Evolutionary conservation across 129 eudicot species (phyloP).

Genomic region (Artemisia annua): DNA sequence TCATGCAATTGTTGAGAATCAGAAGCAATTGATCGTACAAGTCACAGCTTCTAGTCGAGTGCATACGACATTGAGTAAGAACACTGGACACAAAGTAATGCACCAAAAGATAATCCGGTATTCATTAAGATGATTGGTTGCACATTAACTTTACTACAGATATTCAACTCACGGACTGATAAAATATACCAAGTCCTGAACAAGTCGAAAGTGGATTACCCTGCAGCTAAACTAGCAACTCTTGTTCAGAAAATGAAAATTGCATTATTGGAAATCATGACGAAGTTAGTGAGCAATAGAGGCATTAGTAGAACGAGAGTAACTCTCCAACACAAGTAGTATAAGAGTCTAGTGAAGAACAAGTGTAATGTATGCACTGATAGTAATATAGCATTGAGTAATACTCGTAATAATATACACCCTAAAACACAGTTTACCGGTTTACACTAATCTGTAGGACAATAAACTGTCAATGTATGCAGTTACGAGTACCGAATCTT

Average conservation of each 20-base stretch:
- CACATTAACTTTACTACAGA: not conserved
- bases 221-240: constrained; percentile 10
- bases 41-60: not conserved
- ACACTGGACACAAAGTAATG: constrained; percentile 18
- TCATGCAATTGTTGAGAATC: constrained; percentile 6
- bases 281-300: not conserved
- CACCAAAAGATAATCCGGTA: not conserved
- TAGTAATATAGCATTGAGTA: not conserved
- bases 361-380: not conserved
- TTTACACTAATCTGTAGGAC: no score
- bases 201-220: not conserved
- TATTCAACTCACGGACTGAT: constrained; percentile 11
- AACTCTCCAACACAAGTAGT: not conserved
- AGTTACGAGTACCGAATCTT: no score
- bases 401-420: not conserved
- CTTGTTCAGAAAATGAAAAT: not conserved
- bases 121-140: not conserved
- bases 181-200: not conserved
- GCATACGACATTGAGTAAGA: not conserved
- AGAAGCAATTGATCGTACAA: constrained; percentile 15
- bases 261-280: not conserved
- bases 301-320: not conserved
- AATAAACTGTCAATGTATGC: not conserved
- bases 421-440: no score
- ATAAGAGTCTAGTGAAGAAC: not conserved